A percentile compares a stretch with the other conserved stretches of the same genome.
phyloP scores from a whole-genome alignment of 140 eudicot species.

The Oenanthe javanica region DNA sequence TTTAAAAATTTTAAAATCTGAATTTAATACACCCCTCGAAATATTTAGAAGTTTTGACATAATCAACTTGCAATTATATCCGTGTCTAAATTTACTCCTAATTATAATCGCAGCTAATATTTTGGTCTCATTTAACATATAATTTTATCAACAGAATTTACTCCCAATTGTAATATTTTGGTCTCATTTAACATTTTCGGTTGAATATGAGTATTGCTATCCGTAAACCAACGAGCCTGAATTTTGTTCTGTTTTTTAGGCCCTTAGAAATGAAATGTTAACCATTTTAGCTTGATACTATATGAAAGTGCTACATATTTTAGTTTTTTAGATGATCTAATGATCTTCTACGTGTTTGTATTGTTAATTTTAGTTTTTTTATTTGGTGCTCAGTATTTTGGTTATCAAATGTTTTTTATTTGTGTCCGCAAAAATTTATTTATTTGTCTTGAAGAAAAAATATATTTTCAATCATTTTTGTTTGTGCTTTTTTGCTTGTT shows the following conservation, averaged over 20 bases:
- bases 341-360: neutral
- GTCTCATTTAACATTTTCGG: too few relatives aligned
- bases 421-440: neutral
- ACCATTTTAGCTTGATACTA: neutral
- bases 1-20: too few relatives aligned
- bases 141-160: too few relatives aligned
- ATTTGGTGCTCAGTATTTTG: neutral
- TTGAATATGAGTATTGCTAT: neutral
- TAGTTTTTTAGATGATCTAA: neutral
- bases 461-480: neutral
- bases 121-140: too few relatives aligned
- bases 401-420: neutral
- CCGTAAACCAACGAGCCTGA: neutral
- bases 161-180: too few relatives aligned
- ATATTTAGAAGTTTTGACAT: too few relatives aligned
- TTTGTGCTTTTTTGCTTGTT: neutral
- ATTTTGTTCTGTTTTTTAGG: neutral
- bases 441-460: neutral
- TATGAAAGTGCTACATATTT: neutral
- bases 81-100: too few relatives aligned
- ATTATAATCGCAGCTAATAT: too few relatives aligned
- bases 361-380: neutral
- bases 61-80: too few relatives aligned
- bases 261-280: neutral
- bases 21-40: too few relatives aligned